These are phyloP conservation scores for Eucalyptus fibrosa DNA, from an alignment of 345 rosid genomes.

Conservation along the genomic window DNA sequence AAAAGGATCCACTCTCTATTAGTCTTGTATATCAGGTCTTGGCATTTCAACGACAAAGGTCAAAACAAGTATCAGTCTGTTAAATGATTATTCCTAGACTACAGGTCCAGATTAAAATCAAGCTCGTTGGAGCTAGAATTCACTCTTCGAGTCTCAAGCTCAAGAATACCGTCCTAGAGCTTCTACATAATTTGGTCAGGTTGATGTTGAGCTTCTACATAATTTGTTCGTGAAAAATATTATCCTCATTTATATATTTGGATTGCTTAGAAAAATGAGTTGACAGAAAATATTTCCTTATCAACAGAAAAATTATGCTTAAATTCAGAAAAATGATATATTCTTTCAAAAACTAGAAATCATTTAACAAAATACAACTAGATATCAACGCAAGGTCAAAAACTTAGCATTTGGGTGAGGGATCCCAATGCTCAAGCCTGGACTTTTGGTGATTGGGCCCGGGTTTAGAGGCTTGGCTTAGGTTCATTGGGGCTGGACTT, in stretches of 20 bases:
- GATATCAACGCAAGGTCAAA: neutral
- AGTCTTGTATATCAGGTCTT: neutral
- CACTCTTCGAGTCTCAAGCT: neutral
- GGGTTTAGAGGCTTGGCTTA: neutral
- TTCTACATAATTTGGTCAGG: neutral
- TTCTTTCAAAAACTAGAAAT: neutral
- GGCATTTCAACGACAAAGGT: neutral
- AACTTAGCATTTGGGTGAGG: neutral
- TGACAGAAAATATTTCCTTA: rapidly evolving
- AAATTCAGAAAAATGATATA: neutral
- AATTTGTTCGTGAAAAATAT: neutral
- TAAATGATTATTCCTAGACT: neutral
- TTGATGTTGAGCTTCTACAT: neutral
- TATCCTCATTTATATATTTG: neutral
- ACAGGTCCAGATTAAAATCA: neutral
- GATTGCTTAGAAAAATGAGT: neutral
- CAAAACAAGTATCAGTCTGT: neutral
- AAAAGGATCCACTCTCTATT: no score
- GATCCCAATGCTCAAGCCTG: neutral
- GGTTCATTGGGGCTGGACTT: neutral
- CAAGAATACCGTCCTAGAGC: neutral
- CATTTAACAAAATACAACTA: neutral
- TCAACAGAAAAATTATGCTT: neutral
- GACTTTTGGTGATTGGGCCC: neutral
- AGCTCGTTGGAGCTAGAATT: neutral